These are phyloP conservation scores for Leishmania martiniquensis DNA, from an alignment of 208 protist species.

Conservation along the genomic window DNA sequence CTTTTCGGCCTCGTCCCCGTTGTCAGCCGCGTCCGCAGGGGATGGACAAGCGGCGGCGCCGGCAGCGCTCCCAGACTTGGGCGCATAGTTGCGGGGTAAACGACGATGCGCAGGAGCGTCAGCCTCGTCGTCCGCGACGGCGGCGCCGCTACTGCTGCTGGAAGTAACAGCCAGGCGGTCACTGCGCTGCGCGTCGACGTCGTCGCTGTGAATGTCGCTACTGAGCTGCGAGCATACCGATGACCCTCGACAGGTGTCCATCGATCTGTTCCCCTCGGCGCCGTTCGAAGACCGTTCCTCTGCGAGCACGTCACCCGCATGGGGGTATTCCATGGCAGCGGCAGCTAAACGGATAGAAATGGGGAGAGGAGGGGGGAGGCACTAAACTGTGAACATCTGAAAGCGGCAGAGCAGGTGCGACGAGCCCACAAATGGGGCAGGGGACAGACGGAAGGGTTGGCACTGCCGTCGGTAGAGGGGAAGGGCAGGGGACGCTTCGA, in stretches of 20 bases:
- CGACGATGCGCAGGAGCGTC: not conserved
- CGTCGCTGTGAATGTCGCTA: constrained; percentile 6
- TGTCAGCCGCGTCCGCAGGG: not conserved
- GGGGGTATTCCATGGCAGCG: not conserved
- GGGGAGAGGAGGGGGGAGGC: not conserved
- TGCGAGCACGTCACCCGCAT: not conserved
- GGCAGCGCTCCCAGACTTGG: not conserved
- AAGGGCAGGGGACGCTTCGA: not conserved
- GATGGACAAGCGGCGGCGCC: not conserved
- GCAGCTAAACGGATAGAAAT: no score
- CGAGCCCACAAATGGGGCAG: not conserved
- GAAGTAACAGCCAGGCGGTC: constrained; percentile 19
- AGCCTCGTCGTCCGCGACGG: constrained; percentile 2
- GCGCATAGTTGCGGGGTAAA: not conserved
- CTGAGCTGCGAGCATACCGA: constrained; percentile 15
- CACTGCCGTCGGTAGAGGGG: not conserved
- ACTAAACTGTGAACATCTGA: not conserved
- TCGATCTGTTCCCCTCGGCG: constrained; percentile 9
- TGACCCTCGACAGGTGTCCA: constrained; percentile 14
- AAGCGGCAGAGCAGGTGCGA: not conserved
- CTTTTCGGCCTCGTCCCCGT: not conserved
- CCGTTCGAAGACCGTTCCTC: constrained; percentile 2
- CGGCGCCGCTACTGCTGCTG: constrained; percentile 18
- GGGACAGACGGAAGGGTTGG: not conserved
- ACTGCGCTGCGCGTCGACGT: constrained; percentile 17